These are phyloP conservation scores for Mycena albidolilacea DNA, from an alignment of 768 basidiomycete genomes.

Conservation along the genomic window DNA sequence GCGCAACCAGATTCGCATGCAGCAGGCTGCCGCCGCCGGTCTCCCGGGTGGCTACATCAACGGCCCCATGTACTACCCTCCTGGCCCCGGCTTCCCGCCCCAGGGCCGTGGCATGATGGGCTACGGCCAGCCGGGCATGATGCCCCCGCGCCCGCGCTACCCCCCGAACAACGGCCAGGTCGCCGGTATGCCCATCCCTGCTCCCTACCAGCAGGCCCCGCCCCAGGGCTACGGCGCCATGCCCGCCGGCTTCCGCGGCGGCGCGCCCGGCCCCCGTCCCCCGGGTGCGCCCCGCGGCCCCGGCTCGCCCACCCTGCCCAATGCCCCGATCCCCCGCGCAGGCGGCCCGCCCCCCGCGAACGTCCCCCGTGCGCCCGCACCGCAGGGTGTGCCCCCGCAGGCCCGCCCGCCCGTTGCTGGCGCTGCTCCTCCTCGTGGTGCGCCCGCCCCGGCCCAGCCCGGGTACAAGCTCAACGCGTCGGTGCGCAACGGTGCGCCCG, in stretches of 20 bases:
- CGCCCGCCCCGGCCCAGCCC: slow-evolving; percentile 62
- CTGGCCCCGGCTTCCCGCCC: slow-evolving; percentile 87
- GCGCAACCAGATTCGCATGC: slow-evolving; percentile 96
- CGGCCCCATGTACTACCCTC: slow-evolving; percentile 89
- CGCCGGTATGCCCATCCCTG: slow-evolving; percentile 83
- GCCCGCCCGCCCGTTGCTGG: slow-evolving; percentile 54
- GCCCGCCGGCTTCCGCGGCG: slow-evolving; percentile 67
- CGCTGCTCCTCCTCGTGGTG: slow-evolving; percentile 55
- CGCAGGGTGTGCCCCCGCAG: slow-evolving; percentile 62
- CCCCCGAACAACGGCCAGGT: slow-evolving; percentile 78
- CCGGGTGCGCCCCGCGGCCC: slow-evolving; percentile 74
- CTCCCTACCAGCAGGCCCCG: slow-evolving; percentile 79
- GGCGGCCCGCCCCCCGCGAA: slow-evolving; percentile 72
- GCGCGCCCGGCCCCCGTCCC: slow-evolving; percentile 73
- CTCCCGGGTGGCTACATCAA: slow-evolving; percentile 89
- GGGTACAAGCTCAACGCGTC: slow-evolving; percentile 52
- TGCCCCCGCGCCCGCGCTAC: slow-evolving; percentile 91
- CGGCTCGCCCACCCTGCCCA: slow-evolving; percentile 78
- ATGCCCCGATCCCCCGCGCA: slow-evolving; percentile 74
- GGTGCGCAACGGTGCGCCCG: slow-evolving; percentile 52
- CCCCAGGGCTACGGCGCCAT: slow-evolving; percentile 82
- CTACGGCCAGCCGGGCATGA: slow-evolving; percentile 88
- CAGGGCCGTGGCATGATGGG: slow-evolving; percentile 86
- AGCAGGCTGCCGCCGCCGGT: slow-evolving; percentile 92
- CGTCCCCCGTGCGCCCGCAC: slow-evolving; percentile 66